These are phyloP conservation scores for Platanthera guangdongensis DNA, from an alignment of 106 monocot genomes.

Conservation along the genomic window DNA sequence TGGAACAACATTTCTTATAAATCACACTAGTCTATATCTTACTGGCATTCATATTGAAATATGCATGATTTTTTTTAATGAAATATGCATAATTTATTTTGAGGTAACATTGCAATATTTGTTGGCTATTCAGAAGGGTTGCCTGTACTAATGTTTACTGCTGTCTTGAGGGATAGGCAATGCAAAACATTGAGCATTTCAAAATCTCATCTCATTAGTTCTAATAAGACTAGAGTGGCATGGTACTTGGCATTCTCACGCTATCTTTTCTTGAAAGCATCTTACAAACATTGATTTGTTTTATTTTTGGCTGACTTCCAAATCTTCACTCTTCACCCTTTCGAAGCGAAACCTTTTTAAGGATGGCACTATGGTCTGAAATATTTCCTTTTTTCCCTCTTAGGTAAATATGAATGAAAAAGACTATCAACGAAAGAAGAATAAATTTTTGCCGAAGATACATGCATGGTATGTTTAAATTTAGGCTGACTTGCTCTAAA, in stretches of 20 bases:
- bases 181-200: background rate
- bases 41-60: background rate
- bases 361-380: background rate
- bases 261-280: background rate
- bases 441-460: slow-evolving; percentile 95
- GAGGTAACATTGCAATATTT: background rate
- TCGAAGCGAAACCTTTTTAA: background rate
- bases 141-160: background rate
- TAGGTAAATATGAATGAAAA: slow-evolving; percentile 99
- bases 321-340: background rate
- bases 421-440: slow-evolving; percentile 98
- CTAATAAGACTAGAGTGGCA: background rate
- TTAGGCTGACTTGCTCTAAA: background rate
- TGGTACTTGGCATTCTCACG: background rate
- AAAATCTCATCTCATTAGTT: background rate
- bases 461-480: slow-evolving; percentile 73
- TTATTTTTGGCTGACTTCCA: background rate
- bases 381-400: slow-evolving; percentile 9
- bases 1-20: no score
- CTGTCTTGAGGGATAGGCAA: background rate
- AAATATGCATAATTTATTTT: background rate
- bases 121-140: background rate
- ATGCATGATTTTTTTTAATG: background rate
- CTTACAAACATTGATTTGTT: background rate
- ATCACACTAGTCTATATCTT: no score